Percentiles rank a stretch among this genome's conserved stretches.
Conservation (phyloP, 2,329 filamentous ascomycete species). For the Ceratocystis eucalypticola region DNA sequence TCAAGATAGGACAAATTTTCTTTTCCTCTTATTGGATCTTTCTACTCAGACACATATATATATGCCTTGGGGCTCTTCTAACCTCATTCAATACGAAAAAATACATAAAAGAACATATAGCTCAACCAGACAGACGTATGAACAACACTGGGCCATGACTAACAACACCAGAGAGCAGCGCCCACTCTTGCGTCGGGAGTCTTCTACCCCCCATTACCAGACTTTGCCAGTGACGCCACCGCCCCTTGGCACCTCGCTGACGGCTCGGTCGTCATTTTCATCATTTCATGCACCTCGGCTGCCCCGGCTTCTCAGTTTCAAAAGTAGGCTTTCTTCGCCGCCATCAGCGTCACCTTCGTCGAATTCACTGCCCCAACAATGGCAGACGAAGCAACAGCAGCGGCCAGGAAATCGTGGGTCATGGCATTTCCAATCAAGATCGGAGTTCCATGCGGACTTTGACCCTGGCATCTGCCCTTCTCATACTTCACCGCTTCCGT, state of each 20-base stretch:
- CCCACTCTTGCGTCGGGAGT: conserved; percentile 16
- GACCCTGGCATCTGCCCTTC: conserved; percentile 23
- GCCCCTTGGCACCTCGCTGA: conserved; percentile 1
- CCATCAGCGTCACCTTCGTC: background rate
- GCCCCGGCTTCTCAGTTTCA: conserved; percentile 1
- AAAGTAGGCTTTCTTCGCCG: background rate
- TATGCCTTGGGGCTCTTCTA: too few relatives aligned
- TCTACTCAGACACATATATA: too few relatives aligned
- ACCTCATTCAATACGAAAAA: too few relatives aligned
- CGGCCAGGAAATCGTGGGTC: background rate
- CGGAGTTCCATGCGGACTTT: background rate
- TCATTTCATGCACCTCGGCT: conserved; percentile 11
- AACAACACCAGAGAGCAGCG: background rate
- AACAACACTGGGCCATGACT: background rate
- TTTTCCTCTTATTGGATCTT: background rate
- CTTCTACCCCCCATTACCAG: conserved; percentile 13
- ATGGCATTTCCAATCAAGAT: background rate
- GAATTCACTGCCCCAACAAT: background rate
- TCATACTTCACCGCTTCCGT: conserved; percentile 53
- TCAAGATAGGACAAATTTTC: background rate
- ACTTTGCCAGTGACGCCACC: conserved; percentile 17
- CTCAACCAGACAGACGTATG: background rate
- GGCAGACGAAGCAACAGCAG: background rate
- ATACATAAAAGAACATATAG: too few relatives aligned
- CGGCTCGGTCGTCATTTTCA: conserved; percentile 7